A percentile compares a stretch with the other conserved stretches of the same genome.
These are phyloP conservation scores for Yamadazyma siamensis DNA, from an alignment of 1,139 yeast species.

Conservation along the genomic window DNA sequence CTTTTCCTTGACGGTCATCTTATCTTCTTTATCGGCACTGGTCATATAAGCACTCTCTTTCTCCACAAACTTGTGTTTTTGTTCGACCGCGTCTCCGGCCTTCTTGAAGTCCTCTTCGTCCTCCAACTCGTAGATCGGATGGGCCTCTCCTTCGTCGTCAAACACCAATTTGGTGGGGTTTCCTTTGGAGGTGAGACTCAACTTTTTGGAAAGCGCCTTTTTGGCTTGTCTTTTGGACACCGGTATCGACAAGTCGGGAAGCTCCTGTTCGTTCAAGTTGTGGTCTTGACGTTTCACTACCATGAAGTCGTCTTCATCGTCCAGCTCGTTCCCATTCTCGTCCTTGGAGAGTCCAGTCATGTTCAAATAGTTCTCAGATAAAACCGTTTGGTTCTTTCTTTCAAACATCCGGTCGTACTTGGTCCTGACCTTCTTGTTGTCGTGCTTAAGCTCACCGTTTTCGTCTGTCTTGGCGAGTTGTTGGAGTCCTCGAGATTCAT, in stretches of 20 bases:
- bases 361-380: conserved; percentile 82
- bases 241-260: conserved; percentile 58
- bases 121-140: conserved; percentile 85
- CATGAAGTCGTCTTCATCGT: conserved; percentile 71
- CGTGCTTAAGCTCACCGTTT: conserved; percentile 55
- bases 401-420: conserved; percentile 96
- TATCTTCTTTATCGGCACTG: conserved; percentile 72
- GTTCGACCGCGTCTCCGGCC: conserved; percentile 69
- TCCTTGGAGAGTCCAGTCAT: conserved; percentile 48
- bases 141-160: conserved; percentile 93
- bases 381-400: conserved; percentile 86
- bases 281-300: conserved; percentile 76
- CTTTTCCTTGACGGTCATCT: conserved; percentile 76
- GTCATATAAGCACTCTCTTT: conserved; percentile 70
- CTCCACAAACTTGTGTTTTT: conserved; percentile 62
- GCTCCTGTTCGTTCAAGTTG: conserved; percentile 57
- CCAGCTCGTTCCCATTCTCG: conserved; percentile 30
- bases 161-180: conserved; percentile 77
- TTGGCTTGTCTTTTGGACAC: conserved; percentile 86
- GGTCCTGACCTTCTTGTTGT: conserved; percentile 59
- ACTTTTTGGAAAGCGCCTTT: conserved; percentile 84
- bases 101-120: conserved; percentile 83
- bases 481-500: conserved; percentile 69
- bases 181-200: conserved; percentile 60
- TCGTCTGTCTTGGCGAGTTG: conserved; percentile 59